Base-by-base conservation (phyloP, 2,329 filamentous ascomycete genomes). In the Clonostachys byssicola region DNA sequence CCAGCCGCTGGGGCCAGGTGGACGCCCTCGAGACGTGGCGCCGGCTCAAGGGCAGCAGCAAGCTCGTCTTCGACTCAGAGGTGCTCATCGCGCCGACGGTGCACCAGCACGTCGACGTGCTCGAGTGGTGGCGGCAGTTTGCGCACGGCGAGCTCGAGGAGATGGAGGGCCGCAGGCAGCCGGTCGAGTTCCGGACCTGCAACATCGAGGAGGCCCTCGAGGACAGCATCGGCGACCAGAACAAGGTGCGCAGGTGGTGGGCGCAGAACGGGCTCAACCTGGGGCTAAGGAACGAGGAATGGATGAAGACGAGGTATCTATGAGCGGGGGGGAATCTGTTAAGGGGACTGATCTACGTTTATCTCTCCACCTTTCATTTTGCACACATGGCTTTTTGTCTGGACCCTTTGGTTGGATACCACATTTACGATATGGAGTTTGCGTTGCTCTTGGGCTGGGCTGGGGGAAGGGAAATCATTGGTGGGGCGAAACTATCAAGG, bases 171-270 rank as follows among this genome's bases (percentile, higher is more conserved):
- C 68, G 74, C 34, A 71, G 71, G 52, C 76, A 92, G 55, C 78
- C 81, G 45, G 91, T 96, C 23, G 90, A 95, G 65, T 96, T 96
- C 67, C 92, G 92, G 64, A 95, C 90, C 2, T 96, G 91, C 64
- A 91, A 95, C 64, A 94, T 97, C 51, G 92, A 96, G 63, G 92
- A 96, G 67, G 92, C 92, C 1, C 75, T 96, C 38, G 92, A 96
- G 63, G 92, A 96, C 62, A 89, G 89, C 18, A 80, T 92, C 44
- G 80, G 80, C 9, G 84, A 86, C 47, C 86, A 90, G 52, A 81
- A 84, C 53, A 78, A 79, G 36, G 89, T 95, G 16, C 74, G 89
- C 48, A 75, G 78, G 52, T 97, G 92, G 92, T 97, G 92, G 92
- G 86, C 88, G 20, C 72, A 77, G 53, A 92, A 94, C 56, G 90